phyloP scores from a whole-genome alignment of 1,139 yeast species.

The Nadsonia commutata region DNA sequence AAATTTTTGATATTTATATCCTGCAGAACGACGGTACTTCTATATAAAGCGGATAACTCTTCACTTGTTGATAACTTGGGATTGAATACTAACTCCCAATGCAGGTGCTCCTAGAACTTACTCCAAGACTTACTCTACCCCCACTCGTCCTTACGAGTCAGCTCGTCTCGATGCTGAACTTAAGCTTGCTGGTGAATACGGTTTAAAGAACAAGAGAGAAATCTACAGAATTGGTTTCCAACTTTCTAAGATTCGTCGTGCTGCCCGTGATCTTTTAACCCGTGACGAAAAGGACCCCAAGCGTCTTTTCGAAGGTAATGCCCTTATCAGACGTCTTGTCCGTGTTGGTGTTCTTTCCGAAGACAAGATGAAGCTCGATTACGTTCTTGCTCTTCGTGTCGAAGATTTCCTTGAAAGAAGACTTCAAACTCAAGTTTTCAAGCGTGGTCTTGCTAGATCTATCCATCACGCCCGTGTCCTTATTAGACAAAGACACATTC shows the following conservation, averaged over 20 bases:
- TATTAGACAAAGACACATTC: conserved; percentile 97
- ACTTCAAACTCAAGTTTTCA: conserved; percentile 99
- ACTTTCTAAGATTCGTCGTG: conserved; percentile 99
- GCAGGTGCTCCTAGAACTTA: conserved; percentile 69
- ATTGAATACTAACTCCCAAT: background rate
- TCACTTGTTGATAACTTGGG: too few relatives aligned
- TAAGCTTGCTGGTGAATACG: conserved; percentile 99
- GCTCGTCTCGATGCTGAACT: conserved; percentile 99
- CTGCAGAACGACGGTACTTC: too few relatives aligned
- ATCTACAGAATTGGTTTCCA: conserved; percentile 98
- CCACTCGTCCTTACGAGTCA: conserved; percentile 97
- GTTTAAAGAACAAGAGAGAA: conserved; percentile 99
- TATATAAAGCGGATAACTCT: too few relatives aligned
- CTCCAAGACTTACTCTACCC: conserved; percentile 98
- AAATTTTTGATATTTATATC: too few relatives aligned
- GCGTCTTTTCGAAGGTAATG: conserved; percentile 99
- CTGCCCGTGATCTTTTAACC: conserved; percentile 99
- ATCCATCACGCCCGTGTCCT: conserved; percentile 99
- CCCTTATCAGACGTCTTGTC: conserved; percentile 90
- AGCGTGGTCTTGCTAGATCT: conserved; percentile 98
- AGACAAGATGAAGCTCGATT: conserved; percentile 99
- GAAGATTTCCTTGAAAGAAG: conserved; percentile 99
- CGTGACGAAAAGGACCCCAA: conserved; percentile 99
- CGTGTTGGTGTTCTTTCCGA: conserved; percentile 98
- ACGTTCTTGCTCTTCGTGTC: conserved; percentile 92